Evolutionary conservation across 306 rosid genomes (phyloP), one percentile per base, ranked within the genome.

Genomic region (Arachis hypogaea): DNA sequence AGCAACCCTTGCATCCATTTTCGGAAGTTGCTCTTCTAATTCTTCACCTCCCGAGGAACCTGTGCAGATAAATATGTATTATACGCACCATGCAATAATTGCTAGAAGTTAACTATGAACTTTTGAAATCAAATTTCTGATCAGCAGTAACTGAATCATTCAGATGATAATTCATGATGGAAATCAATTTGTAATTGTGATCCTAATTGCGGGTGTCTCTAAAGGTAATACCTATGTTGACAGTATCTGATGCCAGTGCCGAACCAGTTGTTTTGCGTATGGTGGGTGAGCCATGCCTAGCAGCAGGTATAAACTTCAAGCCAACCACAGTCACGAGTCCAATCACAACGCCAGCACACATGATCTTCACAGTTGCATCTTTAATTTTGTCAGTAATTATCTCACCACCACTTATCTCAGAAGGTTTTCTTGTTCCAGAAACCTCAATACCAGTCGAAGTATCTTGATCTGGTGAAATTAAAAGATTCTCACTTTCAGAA

Each of bases 1-100:
- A 14, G 99, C 99, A 84, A 85, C 77, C 82, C 91, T 90, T 63
- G 95, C 96, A 82, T 89, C 91, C 95, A 92, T 89, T 80, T 86
- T 89, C 33, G 90, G 89, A 47, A 78, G 76, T 67, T 80, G 88
- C 76, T 85, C 93, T 6, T 45, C 79, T 69, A 84, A 74, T 49
- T 86, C 83, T 69, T 82, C 87, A 68, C 61, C 89, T 57, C 77
- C 86, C 10, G 63, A 73, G n/a, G 81, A 40, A 47, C 77, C 88
- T 85, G 87, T 82, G 75, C 58, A 66, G 43, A 78, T 60, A 69
- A 58, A 78, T 42, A 30, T 40, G 52, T 43, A 66, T 54, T 68
- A 43, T 52, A 82, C 29, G 69, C 30, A 46, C 43, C 12, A 68
- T 47, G 45, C n/a, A 62, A 66, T 51, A 10, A 74, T 12, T 41